phyloP scores from a whole-genome alignment of 495 filamentous ascomycete genomes.

The Lasiosphaeriaceae sp. region DNA sequence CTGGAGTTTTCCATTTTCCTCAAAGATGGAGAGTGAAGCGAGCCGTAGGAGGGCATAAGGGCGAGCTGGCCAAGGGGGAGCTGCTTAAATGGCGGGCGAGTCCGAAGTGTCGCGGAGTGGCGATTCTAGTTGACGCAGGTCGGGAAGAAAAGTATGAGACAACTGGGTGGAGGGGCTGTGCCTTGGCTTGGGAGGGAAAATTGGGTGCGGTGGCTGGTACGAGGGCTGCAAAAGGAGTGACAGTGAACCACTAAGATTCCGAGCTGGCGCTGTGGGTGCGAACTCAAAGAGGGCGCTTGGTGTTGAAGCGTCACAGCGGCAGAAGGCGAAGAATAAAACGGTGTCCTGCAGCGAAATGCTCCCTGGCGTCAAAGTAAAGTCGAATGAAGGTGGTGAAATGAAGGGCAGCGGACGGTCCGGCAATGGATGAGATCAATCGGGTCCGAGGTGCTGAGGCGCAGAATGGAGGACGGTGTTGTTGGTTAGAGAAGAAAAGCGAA shows the following conservation, averaged over 20 bases:
- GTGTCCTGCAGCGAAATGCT: conserved; percentile 13
- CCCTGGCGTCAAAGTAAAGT: not conserved
- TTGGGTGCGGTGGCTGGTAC: conserved; percentile 7
- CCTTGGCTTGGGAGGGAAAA: not conserved
- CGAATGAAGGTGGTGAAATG: conserved; percentile 5
- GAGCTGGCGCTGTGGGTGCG: not conserved
- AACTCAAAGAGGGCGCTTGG: not conserved
- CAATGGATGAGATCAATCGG: conserved; percentile 1
- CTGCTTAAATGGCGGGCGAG: conserved; percentile 4
- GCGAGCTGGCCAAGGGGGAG: conserved; percentile 14
- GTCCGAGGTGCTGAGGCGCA: not conserved
- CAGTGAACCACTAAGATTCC: not conserved
- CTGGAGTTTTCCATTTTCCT: conserved; percentile 72
- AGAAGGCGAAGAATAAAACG: conserved; percentile 6
- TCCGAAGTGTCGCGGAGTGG: conserved; percentile 19
- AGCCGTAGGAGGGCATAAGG: conserved; percentile 71
- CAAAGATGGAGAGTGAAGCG: conserved; percentile 68
- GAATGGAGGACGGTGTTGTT: conserved; percentile 2
- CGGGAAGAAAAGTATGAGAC: conserved; percentile 15
- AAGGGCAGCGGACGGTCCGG: not conserved
- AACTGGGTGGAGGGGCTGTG: conserved; percentile 3
- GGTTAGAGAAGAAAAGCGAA: not conserved
- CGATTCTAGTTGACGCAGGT: conserved; percentile 25
- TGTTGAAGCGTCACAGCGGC: conserved; percentile 4
- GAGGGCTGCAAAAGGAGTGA: conserved; percentile 10